phyloP scores from a whole-genome alignment of 2,329 filamentous ascomycete genomes.

The Sclerotinia trifoliorum region DNA sequence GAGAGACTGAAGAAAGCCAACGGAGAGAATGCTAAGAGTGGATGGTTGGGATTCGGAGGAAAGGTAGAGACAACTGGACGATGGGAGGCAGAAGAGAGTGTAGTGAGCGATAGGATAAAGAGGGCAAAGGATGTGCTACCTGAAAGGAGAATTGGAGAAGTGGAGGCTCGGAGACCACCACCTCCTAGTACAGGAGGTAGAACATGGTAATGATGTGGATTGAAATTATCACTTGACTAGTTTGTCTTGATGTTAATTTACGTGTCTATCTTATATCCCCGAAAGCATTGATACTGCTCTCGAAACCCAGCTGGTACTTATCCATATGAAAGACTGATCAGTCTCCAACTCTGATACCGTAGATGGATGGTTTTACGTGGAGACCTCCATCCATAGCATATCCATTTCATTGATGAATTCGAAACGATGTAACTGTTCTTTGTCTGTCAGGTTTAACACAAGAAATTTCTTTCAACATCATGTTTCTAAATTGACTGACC shows the following conservation, averaged over 20 bases:
- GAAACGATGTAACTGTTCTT: background rate
- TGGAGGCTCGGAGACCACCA: slow-evolving; percentile 12
- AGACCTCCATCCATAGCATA: no score
- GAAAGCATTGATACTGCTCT: background rate
- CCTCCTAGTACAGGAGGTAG: slow-evolving; percentile 3
- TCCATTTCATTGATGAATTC: background rate
- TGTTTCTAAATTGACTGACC: background rate
- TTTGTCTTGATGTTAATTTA: background rate
- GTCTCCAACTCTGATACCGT: background rate
- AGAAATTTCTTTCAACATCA: background rate
- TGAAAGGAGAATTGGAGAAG: slow-evolving; percentile 13
- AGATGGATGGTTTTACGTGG: no score
- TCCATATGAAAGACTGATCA: background rate
- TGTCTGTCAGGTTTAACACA: background rate
- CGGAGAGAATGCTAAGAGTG: slow-evolving; percentile 15
- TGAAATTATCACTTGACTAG: background rate
- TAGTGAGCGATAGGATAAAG: slow-evolving; percentile 38
- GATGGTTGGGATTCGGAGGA: slow-evolving; percentile 37
- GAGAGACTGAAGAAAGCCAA: slow-evolving; percentile 36
- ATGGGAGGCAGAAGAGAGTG: slow-evolving; percentile 41
- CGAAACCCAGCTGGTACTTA: background rate
- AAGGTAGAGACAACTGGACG: slow-evolving; percentile 34
- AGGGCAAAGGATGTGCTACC: slow-evolving; percentile 30
- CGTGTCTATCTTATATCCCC: background rate
- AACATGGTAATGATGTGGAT: slow-evolving; percentile 3